phyloP scores from a whole-genome alignment of 306 rosid genomes.

The Quercus mongolica region DNA sequence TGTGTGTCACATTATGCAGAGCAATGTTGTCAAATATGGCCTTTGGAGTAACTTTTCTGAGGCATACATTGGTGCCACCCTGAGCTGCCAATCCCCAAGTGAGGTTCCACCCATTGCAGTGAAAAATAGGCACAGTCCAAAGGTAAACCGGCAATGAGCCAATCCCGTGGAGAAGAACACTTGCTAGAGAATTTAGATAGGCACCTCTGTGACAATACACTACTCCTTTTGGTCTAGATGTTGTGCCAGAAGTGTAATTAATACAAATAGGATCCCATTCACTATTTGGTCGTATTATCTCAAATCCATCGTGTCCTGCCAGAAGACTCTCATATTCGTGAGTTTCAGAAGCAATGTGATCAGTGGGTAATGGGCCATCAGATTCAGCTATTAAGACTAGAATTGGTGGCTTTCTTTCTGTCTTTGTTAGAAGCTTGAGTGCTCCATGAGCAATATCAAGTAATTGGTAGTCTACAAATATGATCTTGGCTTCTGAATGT shows the following conservation, averaged over 20 bases:
- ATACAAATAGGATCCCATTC: conserved; percentile 85
- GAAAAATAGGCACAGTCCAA: conserved; percentile 86
- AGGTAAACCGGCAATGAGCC: conserved; percentile 68
- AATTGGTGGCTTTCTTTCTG: conserved; percentile 34
- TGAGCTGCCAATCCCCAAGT: conserved; percentile 87
- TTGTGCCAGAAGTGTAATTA: conserved; percentile 89
- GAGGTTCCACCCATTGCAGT: conserved; percentile 89
- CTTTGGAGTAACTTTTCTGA: conserved; percentile 60
- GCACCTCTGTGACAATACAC: conserved; percentile 82
- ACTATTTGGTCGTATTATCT: conserved; percentile 47
- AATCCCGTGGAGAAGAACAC: conserved; percentile 60
- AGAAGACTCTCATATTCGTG: conserved; percentile 66
- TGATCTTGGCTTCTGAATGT: conserved; percentile 70
- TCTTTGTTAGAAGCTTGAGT: conserved; percentile 34
- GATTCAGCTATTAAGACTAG: conserved; percentile 53
- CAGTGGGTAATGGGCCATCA: conserved; percentile 23
- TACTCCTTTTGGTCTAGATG: conserved; percentile 89
- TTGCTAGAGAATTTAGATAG: conserved; percentile 67
- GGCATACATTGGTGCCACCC: conserved; percentile 65
- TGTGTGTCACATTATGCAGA: conserved; percentile 63
- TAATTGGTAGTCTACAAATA: conserved; percentile 69
- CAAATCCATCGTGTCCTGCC: conserved; percentile 43
- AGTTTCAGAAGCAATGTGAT: conserved; percentile 14
- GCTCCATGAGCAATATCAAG: conserved; percentile 55
- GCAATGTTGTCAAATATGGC: conserved; percentile 50